Percentiles rank a stretch among this genome's conserved stretches.
These are phyloP conservation scores for Aspergillus sp. DNA, from an alignment of 2,329 filamentous ascomycete species.

Conservation along the genomic window DNA sequence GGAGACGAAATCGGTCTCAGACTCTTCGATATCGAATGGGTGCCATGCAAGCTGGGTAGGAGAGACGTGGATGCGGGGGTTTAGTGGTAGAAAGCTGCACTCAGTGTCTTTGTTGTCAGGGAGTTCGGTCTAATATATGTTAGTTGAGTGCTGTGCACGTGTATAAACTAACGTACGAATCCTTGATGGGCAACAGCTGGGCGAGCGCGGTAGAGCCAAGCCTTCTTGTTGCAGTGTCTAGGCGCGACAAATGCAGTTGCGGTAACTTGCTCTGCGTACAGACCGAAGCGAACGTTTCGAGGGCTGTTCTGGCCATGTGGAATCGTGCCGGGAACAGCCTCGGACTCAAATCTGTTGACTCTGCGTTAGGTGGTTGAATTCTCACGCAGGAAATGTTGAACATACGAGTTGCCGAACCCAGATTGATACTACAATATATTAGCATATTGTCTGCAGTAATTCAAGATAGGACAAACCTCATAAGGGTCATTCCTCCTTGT, in stretches of 20 bases:
- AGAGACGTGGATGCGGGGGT: conserved; percentile 55
- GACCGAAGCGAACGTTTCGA: conserved; percentile 36
- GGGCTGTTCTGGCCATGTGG: conserved; percentile 40
- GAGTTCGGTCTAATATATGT: conserved; percentile 45
- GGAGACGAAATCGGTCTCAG: conserved; percentile 56
- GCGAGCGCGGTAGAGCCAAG: conserved; percentile 59
- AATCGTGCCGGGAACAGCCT: conserved; percentile 41
- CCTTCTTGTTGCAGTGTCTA: conserved; percentile 56
- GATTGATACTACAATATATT: conserved; percentile 49
- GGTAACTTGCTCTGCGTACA: conserved; percentile 51
- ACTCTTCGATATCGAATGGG: conserved; percentile 53
- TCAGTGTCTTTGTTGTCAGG: conserved; percentile 39
- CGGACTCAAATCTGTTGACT: conserved; percentile 33
- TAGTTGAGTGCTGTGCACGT: neutral
- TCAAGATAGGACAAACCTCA: conserved; percentile 35
- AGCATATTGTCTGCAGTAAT: conserved; percentile 6
- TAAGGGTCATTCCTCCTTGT: conserved; percentile 57
- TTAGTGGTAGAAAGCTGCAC: conserved; percentile 38
- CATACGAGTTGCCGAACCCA: conserved; percentile 55
- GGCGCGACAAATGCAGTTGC: conserved; percentile 61
- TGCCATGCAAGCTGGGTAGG: conserved; percentile 60
- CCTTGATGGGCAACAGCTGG: conserved; percentile 57
- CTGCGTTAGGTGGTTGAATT: conserved; percentile 29
- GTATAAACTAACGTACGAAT: conserved; percentile 37
- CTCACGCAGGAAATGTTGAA: conserved; percentile 15